Percentiles rank a stretch among this genome's conserved stretches.
phyloP scores from a whole-genome alignment of 129 eudicot genomes.

The Tagetes patula region DNA sequence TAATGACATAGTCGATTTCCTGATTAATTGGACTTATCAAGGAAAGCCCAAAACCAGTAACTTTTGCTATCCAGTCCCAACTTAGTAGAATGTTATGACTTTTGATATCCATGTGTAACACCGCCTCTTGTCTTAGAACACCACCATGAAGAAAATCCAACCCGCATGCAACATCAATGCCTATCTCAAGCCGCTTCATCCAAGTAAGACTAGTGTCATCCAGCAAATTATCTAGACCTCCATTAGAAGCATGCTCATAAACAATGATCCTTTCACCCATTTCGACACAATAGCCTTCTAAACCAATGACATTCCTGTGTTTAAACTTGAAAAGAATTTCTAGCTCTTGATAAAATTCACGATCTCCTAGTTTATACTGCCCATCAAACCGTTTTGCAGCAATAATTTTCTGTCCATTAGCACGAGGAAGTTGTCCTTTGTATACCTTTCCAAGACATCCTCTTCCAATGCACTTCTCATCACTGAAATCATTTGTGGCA shows the following conservation, averaged over 20 bases:
- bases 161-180: slow-evolving; percentile 14
- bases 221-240: background rate
- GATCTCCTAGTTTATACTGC: background rate
- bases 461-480: background rate
- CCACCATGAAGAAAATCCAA: slow-evolving; percentile 14
- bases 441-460: slow-evolving; percentile 3
- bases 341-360: background rate
- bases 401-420: background rate
- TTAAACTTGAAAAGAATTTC: slow-evolving; percentile 14
- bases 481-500: background rate
- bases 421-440: slow-evolving; percentile 10
- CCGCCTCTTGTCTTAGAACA: background rate
- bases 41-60: background rate
- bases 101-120: slow-evolving; percentile 11
- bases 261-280: background rate
- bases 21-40: background rate
- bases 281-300: slow-evolving; percentile 16
- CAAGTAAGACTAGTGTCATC: background rate
- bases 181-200: background rate
- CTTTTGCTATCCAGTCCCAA: background rate
- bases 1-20: background rate
- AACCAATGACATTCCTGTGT: slow-evolving; percentile 9
- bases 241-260: background rate
- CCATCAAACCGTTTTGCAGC: slow-evolving; percentile 9
- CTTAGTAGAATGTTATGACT: background rate